phyloP scores from a whole-genome alignment of 495 filamentous ascomycete species.

The Durotheca rogersii region DNA sequence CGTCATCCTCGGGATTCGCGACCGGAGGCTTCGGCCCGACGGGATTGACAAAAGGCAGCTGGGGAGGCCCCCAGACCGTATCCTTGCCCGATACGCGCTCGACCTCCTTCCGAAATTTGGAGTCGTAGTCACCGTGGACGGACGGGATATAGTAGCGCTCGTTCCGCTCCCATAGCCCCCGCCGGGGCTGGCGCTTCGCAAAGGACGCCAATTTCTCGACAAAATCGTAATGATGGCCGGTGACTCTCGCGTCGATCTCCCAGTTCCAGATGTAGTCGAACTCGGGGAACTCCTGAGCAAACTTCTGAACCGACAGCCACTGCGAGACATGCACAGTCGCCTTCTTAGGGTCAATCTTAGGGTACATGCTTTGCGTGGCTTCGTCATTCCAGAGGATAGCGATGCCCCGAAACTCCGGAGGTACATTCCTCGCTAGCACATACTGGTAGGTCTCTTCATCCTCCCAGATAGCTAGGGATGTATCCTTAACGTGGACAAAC shows the following conservation, averaged over 20 bases:
- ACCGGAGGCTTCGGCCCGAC: constrained; percentile 62
- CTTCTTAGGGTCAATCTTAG: constrained; percentile 46
- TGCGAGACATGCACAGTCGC: constrained; percentile 50
- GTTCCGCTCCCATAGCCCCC: constrained; percentile 72
- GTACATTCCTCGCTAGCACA: constrained; percentile 56
- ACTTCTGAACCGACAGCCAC: constrained; percentile 63
- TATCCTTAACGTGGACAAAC: constrained; percentile 70
- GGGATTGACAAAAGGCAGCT: constrained; percentile 54
- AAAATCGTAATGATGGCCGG: constrained; percentile 70
- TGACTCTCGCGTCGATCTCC: constrained; percentile 71
- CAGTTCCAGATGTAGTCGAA: constrained; percentile 78
- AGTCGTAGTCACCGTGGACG: constrained; percentile 59
- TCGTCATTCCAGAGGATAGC: constrained; percentile 67
- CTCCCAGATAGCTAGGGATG: constrained; percentile 54
- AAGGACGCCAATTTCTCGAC: constrained; percentile 61
- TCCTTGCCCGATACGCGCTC: constrained; percentile 45
- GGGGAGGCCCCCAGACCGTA: constrained; percentile 64
- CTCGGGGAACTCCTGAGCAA: constrained; percentile 66
- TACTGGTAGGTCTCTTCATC: constrained; percentile 54
- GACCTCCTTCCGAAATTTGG: constrained; percentile 53
- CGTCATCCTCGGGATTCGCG: constrained; percentile 53
- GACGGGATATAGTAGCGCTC: constrained; percentile 69
- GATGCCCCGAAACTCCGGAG: constrained; percentile 65
- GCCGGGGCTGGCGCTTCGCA: constrained; percentile 61
- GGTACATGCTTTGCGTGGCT: constrained; percentile 59